Conservation (phyloP, 2,329 filamentous ascomycete species). For the Ramichloridium luteum region DNA sequence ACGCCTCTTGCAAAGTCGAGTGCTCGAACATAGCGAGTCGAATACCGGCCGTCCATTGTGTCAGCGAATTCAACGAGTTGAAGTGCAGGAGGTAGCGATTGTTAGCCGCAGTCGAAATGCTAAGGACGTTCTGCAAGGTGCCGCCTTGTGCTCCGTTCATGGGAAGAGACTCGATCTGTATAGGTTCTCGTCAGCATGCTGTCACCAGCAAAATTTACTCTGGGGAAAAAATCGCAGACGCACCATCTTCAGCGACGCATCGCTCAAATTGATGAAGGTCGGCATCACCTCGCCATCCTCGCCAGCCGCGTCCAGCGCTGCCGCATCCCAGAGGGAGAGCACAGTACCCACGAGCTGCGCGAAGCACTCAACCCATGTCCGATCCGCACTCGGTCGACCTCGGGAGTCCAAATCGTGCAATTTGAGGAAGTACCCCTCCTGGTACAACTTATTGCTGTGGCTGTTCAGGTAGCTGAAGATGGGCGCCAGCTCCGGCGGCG, state of each 20-base stretch:
- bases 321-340: slow-evolving; percentile 88
- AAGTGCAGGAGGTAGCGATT: slow-evolving; percentile 95
- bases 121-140: slow-evolving; percentile 85
- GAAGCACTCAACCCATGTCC: slow-evolving; percentile 93
- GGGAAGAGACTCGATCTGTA: slow-evolving; percentile 57
- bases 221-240: no score
- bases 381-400: slow-evolving; percentile 71
- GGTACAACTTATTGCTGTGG: slow-evolving; percentile 91
- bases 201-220: slow-evolving; percentile 1
- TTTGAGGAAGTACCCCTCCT: slow-evolving; percentile 96
- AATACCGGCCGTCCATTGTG: slow-evolving; percentile 93
- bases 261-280: slow-evolving; percentile 91
- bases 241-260: slow-evolving; percentile 97
- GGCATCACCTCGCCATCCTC: slow-evolving; percentile 75
- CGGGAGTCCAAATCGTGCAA: slow-evolving; percentile 88
- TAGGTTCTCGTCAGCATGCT: slow-evolving; percentile 5
- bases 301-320: slow-evolving; percentile 76
- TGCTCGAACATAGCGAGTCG: slow-evolving; percentile 91
- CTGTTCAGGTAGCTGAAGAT: slow-evolving; percentile 91
- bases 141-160: slow-evolving; percentile 66
- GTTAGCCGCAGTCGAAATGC: slow-evolving; percentile 85
- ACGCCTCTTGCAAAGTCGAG: slow-evolving; percentile 84
- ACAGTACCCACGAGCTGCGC: slow-evolving; percentile 93
- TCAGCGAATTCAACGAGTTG: slow-evolving; percentile 82
- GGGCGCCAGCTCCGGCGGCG: slow-evolving; percentile 81